These are phyloP conservation scores for Agapanthus africanus DNA, from an alignment of 106 monocot genomes.

Conservation along the genomic window DNA sequence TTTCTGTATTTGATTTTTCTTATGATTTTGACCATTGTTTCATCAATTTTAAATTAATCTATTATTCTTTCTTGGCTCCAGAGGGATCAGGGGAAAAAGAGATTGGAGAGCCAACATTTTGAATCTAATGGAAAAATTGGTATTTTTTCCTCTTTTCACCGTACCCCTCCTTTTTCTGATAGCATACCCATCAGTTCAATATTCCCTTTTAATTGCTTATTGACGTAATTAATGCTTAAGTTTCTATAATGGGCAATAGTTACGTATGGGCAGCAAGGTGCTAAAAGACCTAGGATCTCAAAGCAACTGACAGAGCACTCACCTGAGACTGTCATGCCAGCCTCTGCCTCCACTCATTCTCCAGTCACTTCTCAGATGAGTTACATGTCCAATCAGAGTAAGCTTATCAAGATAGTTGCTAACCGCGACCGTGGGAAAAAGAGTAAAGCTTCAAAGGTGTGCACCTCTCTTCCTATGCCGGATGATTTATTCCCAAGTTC, in stretches of 20 bases:
- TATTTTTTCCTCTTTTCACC: slow-evolving; percentile 18
- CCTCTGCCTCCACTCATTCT: slow-evolving; percentile 48
- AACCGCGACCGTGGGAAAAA: slow-evolving; percentile 81
- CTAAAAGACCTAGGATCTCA: slow-evolving; percentile 66
- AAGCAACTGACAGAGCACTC: slow-evolving; percentile 50
- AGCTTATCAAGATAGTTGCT: slow-evolving; percentile 70
- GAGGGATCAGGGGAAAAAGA: slow-evolving; percentile 68
- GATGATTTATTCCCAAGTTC: too few species aligned
- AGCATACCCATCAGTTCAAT: background rate
- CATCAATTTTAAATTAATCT: too few species aligned
- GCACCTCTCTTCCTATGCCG: too few species aligned
- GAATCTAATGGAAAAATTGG: slow-evolving; percentile 72
- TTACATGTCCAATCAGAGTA: slow-evolving; percentile 83
- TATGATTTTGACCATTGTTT: too few species aligned
- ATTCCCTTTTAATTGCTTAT: background rate
- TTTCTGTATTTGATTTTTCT: too few species aligned
- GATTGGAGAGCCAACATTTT: slow-evolving; percentile 52
- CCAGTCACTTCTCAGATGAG: slow-evolving; percentile 93
- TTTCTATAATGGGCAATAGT: slow-evolving; percentile 29
- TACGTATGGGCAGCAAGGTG: slow-evolving; percentile 48
- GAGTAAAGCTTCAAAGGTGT: slow-evolving; percentile 78
- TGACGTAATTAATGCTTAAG: too few species aligned
- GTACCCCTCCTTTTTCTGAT: too few species aligned
- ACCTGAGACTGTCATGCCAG: slow-evolving; percentile 34
- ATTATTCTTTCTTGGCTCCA: too few species aligned